Evolutionary conservation across 345 rosid species (phyloP).

Genomic region (Syzygium grande): DNA sequence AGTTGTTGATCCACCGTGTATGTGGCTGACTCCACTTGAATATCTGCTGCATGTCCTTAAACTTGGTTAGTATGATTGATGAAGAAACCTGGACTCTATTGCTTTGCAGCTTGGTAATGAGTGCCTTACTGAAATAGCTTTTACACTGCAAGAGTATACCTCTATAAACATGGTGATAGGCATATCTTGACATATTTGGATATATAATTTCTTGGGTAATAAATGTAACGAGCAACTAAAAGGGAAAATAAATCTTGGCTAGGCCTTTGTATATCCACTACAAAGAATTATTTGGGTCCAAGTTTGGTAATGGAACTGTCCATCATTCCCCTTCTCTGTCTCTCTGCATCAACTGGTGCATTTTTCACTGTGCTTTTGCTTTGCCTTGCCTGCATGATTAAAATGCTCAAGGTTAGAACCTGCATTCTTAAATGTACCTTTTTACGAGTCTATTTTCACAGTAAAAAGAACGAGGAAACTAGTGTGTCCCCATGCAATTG

Average conservation of each 20-base stretch:
- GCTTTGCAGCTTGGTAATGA: not conserved
- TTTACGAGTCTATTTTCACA: not conserved
- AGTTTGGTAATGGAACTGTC: not conserved
- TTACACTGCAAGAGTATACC: not conserved
- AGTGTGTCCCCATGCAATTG: not conserved
- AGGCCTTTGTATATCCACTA: not conserved
- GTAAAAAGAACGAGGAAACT: not conserved
- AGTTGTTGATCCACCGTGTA: not conserved
- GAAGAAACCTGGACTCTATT: not conserved
- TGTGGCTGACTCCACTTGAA: not conserved
- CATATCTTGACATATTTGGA: not conserved
- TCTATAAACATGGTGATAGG: not conserved
- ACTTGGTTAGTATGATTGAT: not conserved
- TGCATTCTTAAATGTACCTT: not conserved
- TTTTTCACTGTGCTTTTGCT: slow-evolving; percentile 36
- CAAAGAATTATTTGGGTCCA: not conserved
- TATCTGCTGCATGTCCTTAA: not conserved
- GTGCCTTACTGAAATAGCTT: not conserved
- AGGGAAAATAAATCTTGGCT: not conserved
- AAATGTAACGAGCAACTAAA: not conserved
- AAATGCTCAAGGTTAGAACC: not conserved
- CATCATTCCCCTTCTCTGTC: not conserved
- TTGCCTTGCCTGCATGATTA: slow-evolving; percentile 56
- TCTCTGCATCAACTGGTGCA: slow-evolving; percentile 20
- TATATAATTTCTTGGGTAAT: not conserved